Percentiles rank a stretch among this genome's conserved stretches.
Conservation (phyloP, 352 stramenopile genomes). For the Phytophthora agathidicida region DNA sequence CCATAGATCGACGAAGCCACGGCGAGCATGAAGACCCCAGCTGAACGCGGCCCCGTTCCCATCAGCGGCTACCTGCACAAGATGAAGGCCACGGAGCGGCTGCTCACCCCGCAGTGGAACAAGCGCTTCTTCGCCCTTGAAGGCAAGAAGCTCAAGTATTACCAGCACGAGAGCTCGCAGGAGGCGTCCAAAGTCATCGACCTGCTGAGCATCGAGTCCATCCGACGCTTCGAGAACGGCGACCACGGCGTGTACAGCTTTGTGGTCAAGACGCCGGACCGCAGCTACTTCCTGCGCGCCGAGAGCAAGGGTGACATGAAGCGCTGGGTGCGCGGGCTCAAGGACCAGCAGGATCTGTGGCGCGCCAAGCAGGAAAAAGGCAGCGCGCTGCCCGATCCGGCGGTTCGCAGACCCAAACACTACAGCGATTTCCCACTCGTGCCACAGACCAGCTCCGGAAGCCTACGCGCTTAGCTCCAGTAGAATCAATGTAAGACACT, state of each 20-base stretch:
- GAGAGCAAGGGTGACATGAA: constrained; percentile 90
- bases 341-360: constrained; percentile 86
- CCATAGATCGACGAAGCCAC: constrained; percentile 6
- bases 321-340: constrained; percentile 82
- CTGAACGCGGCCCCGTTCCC: constrained; percentile 62
- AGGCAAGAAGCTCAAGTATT: constrained; percentile 82
- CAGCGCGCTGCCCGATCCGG: constrained; percentile 31
- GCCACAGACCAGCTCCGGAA: constrained; percentile 46
- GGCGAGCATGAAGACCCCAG: constrained; percentile 55
- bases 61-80: constrained; percentile 88
- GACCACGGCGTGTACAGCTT: constrained; percentile 85
- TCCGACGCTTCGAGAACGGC: constrained; percentile 82
- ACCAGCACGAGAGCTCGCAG: constrained; percentile 60
- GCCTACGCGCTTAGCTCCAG: constrained; percentile 38
- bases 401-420: constrained; percentile 66
- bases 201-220: constrained; percentile 75
- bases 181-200: constrained; percentile 78
- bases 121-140: constrained; percentile 84
- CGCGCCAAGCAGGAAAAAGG: constrained; percentile 54
- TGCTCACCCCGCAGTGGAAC: constrained; percentile 83
- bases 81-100: constrained; percentile 75
- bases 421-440: constrained; percentile 71
- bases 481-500: constrained; percentile 7
- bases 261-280: constrained; percentile 74
- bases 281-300: constrained; percentile 82